Conservation (phyloP, 1,139 yeast genomes). For the Eremothecium cymbalariae region DNA sequence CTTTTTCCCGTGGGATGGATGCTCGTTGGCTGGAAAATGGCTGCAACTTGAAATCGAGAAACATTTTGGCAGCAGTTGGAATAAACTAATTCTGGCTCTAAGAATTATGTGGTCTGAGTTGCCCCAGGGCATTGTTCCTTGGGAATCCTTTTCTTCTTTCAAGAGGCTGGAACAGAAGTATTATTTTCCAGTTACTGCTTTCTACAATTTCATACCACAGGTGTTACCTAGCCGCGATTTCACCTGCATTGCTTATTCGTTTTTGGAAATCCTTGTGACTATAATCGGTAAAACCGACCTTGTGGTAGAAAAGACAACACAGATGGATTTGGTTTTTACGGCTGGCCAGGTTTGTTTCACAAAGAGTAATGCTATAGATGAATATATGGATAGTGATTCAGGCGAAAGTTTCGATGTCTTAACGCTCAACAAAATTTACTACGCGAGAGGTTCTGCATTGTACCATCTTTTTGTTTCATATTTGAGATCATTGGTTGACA, state of each 20-base stretch:
- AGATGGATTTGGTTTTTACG: conserved; percentile 30
- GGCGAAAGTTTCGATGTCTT: conserved; percentile 14
- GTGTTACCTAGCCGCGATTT: conserved; percentile 31
- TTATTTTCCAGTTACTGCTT: conserved; percentile 26
- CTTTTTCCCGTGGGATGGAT: conserved; percentile 33
- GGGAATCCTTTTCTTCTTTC: conserved; percentile 30
- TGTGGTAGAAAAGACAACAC: conserved; percentile 25
- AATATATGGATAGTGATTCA: conserved; percentile 9
- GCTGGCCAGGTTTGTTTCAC: conserved; percentile 30
- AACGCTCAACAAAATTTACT: conserved; percentile 12
- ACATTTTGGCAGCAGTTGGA: conserved; percentile 19
- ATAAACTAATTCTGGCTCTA: conserved; percentile 22
- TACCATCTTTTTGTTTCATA: conserved; percentile 29
- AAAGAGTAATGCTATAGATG: conserved; percentile 10
- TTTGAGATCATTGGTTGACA: conserved; percentile 28
- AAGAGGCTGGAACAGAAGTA: conserved; percentile 20
- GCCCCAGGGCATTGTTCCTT: conserved; percentile 31
- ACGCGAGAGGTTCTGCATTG: conserved; percentile 24
- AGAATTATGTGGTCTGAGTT: conserved; percentile 31
- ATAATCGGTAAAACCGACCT: conserved; percentile 29
- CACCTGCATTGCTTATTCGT: conserved; percentile 31
- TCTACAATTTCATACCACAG: conserved; percentile 29
- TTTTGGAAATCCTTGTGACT: conserved; percentile 29
- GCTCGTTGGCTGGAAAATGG: conserved; percentile 30
- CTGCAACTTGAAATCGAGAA: conserved; percentile 20